phyloP scores from a whole-genome alignment of 129 eudicot species.

The Silybum marianum region DNA sequence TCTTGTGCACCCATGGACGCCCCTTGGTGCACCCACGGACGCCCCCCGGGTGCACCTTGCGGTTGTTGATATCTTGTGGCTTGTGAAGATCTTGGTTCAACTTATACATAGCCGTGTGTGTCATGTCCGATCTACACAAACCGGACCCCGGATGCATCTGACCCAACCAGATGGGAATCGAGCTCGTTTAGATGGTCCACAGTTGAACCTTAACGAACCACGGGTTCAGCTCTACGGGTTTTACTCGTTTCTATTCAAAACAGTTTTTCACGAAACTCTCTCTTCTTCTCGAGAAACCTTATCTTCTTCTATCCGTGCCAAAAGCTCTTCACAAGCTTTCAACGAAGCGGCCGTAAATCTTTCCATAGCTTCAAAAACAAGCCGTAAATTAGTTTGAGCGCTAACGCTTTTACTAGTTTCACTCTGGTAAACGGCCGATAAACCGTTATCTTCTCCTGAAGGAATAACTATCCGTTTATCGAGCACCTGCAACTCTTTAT shows the following conservation, averaged over 20 bases:
- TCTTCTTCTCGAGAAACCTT: constrained; percentile 41
- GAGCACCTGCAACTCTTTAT: constrained; percentile 79
- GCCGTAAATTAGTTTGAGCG: constrained; percentile 79
- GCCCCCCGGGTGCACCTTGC: background rate
- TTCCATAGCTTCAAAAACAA: constrained; percentile 84
- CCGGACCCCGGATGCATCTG: background rate
- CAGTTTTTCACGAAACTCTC: constrained; percentile 21
- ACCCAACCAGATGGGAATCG: constrained; percentile 7
- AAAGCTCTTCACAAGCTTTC: constrained; percentile 75
- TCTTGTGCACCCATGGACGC: background rate
- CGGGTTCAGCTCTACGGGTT: background rate
- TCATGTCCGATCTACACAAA: constrained; percentile 1
- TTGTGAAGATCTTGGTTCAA: background rate
- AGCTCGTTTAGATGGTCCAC: constrained; percentile 1
- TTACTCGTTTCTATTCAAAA: background rate
- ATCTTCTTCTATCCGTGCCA: constrained; percentile 79
- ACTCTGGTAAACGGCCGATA: constrained; percentile 77
- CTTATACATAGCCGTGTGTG: constrained; percentile 12
- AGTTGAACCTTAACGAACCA: constrained; percentile 2
- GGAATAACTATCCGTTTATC: constrained; percentile 69
- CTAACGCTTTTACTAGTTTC: constrained; percentile 73
- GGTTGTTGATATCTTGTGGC: background rate
- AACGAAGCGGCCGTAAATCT: constrained; percentile 65
- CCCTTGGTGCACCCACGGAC: background rate
- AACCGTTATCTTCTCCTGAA: constrained; percentile 39